Conservation (phyloP, 192 early-diverging fungal species). For the Coemansia sp. region DNA sequence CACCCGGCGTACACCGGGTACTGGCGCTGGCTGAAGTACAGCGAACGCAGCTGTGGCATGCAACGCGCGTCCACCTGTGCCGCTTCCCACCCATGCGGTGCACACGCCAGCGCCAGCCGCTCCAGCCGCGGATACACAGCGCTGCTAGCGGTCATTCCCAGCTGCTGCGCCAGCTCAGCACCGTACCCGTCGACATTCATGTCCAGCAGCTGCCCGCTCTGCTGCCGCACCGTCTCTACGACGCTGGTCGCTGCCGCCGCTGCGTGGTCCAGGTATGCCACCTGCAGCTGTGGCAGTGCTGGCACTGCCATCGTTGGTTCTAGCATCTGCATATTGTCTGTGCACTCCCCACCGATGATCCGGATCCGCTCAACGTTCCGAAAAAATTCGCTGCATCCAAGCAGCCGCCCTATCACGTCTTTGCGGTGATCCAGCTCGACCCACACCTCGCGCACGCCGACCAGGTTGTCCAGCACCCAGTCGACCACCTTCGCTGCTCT, state of each 20-base stretch:
- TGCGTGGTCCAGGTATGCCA: slow-evolving; percentile 14
- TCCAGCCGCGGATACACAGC: slow-evolving; percentile 14
- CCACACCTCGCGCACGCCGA: slow-evolving; percentile 17
- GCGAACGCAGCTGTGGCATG: slow-evolving; percentile 15
- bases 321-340: neutral
- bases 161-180: neutral
- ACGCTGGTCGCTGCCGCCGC: neutral
- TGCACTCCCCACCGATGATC: slow-evolving; percentile 22
- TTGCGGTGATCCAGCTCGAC: slow-evolving; percentile 14
- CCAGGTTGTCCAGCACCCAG: slow-evolving; percentile 13
- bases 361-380: slow-evolving; percentile 11
- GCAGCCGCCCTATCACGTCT: neutral
- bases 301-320: neutral
- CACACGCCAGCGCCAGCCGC: slow-evolving; percentile 26
- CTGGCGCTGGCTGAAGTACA: slow-evolving; percentile 23
- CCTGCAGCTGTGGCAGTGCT: slow-evolving; percentile 10
- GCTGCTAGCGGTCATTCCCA: slow-evolving; percentile 1
- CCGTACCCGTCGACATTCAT: slow-evolving; percentile 25
- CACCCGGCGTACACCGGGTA: slow-evolving; percentile 14
- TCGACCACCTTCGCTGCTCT: neutral
- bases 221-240: slow-evolving; percentile 8
- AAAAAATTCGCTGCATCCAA: neutral
- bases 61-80: slow-evolving; percentile 7
- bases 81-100: neutral
- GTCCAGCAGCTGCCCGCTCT: slow-evolving; percentile 14